Base-by-base conservation (phyloP, 1,139 yeast genomes). In the Blastobotrys serpentis region DNA sequence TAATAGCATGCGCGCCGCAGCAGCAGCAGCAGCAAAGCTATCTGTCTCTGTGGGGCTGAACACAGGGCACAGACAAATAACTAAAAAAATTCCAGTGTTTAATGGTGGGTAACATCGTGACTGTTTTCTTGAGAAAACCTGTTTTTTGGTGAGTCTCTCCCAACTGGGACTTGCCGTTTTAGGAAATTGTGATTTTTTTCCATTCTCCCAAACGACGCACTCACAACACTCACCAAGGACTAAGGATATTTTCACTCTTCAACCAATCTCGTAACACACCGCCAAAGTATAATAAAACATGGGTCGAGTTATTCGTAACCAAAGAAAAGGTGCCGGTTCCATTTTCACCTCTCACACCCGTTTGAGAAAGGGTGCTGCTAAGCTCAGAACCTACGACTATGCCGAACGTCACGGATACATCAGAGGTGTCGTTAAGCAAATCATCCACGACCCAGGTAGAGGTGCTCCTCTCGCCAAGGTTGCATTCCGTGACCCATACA, bases 261-360 rank as follows among this genome's bases (percentile, higher is more conserved):
- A 4, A 6, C 4, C 13, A 6, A 14, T 19, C 16, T 7, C 40
- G 8, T 25, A 19, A 18, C 11, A 36, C 40, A 36, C 40, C 40
- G 17, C 18, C 38, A 33, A 18, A 36, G 3, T 5, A 18, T 4
- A 36, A 13, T n/a, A 36, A 36, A 36, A 18, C 14, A 36, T 36
- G 40, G 98, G 98, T 87, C 92, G 98, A 86, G 99, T 94, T 81
- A 94, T 94, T 83, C 95, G 98, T 82, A 92, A 94, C 85, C 98
- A 94, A 86, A 90, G 99, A 88, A 94, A 94, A 82, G 98, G 98
- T 85, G 98, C 97, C 79, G 98, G 98, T 74, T 90, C 98, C 73
- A 89, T 94, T 84, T 94, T 94, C 89, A 86, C 95, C 76, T 84
- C 98, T 72, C 96, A 90, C 92, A 92, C 98, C 83, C 92, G 98